Base-by-base conservation (phyloP, 2,329 filamentous ascomycete species). In the Talaromyces sp. region DNA sequence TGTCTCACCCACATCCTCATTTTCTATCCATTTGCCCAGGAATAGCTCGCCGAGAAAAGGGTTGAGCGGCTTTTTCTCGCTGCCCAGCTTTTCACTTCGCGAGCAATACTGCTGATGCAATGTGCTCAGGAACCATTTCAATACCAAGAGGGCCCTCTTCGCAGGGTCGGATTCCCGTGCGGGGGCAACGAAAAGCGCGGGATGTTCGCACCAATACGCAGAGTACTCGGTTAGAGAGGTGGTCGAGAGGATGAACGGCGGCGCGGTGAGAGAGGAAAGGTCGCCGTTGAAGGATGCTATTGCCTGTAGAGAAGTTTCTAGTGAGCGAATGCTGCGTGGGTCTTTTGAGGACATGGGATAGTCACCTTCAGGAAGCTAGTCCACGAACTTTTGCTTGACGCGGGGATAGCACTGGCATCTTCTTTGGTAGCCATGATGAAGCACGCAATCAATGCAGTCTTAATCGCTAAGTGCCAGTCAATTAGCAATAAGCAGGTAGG, bases 21-120 rank as follows among this genome's bases (percentile, higher is more conserved):
- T 81, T 69, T 96, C 89, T 59, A 88, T 84, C 94, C 94, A 99
- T 67, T 86, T 88, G 22, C 93, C 94, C 28, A 97, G 75, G 76
- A 97, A 97, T 35, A 97, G 82, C 78, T 99, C 93, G 58, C 93
- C 93, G 36, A 99, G 77, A 77, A 99, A 97, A 0, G 94, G 94
- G 70, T 99, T 97, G 60, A 99, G 78, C 2, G 93, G 93, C 80
- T 97, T 99, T 85, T 97, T 97, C 80, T 97, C 93, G 69, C 91
- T 94, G 52, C 91, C 91, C 63, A 86, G 75, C 72, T 86, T 86
- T 71, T 97, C 92, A 70, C 89, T 95, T 60, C 84, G 79, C 65
- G 80, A 85, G 65, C 81, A 83, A 71, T 88, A 88, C 55, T 96
- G 91, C 75, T 95, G 90, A 78, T 94, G 96, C 54, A 97, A 80